A percentile compares a stretch with the other conserved stretches of the same genome.
phyloP scores from a whole-genome alignment of 1,284 basidiomycete genomes.

The Fomitopsis palustris region DNA sequence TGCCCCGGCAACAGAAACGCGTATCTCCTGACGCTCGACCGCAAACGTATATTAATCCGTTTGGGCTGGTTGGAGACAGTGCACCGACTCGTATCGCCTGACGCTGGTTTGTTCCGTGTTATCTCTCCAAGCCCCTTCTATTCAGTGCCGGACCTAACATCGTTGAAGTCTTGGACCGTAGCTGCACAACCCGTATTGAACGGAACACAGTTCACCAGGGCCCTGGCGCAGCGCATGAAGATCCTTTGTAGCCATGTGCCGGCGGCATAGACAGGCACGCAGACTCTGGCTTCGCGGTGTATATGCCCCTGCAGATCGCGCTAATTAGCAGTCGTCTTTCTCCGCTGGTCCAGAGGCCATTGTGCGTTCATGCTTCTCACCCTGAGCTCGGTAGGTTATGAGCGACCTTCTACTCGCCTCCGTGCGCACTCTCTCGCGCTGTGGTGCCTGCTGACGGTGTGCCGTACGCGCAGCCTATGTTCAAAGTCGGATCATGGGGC shows the following conservation, averaged over 20 bases:
- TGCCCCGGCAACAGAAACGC: neutral
- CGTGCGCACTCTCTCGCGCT: neutral
- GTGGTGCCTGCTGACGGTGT: conserved; percentile 1
- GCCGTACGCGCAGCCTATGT: neutral
- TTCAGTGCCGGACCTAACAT: no score
- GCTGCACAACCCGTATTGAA: no score
- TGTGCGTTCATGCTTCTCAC: neutral
- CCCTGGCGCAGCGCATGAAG: no score
- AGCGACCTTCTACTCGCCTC: neutral
- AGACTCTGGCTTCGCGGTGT: neutral
- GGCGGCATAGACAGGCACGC: neutral
- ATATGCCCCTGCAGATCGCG: neutral
- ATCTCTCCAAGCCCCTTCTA: no score
- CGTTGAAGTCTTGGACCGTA: no score
- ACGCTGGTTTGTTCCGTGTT: no score
- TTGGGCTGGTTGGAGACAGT: no score
- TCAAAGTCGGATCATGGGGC: neutral
- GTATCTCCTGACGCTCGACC: neutral
- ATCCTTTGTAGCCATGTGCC: neutral
- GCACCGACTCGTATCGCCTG: no score
- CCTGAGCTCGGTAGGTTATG: neutral
- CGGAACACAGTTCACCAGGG: no score
- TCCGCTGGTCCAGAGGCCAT: neutral
- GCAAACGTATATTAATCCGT: neutral
- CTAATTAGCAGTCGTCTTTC: neutral